Base-by-base conservation (phyloP, 2,329 filamentous ascomycete genomes). In the Venturiaceae sp. region DNA sequence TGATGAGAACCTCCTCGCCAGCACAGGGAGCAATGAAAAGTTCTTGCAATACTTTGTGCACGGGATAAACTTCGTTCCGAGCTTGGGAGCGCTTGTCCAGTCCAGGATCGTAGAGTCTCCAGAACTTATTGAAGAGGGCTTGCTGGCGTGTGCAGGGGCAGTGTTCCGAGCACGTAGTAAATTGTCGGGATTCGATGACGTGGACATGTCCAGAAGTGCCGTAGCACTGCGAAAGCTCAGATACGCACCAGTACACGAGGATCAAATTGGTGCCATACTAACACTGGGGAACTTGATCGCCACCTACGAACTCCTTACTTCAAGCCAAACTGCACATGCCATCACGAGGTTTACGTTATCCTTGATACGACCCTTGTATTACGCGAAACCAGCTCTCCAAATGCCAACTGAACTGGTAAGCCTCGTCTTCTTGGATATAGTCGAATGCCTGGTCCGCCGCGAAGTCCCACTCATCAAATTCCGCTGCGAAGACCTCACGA, bases 381-480 rank as follows among this genome's bases (percentile, higher is more conserved):
- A 36, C n/a, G 36, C 23, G 11, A 21, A 39, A 9, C 32, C 36
- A n/a, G 16, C 19, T 13, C 6, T 39, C 14, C 4, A 11, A 6
- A 36, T 54, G 32, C 52, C 32, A 4, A 36, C 52, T 21, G 52
- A 54, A 39, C 52, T 39, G 28, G 14, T 54, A 36, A 36, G 52
- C 0, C 66, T 68, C 8, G 62, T 71, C 39, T 60, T 71, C 28
- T 60, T 69, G 50, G 69, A 71, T 58, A 71, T 67, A 5, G 62
- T 68, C 16, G 66, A 67, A 33, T 70, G 66, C 47, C 46, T 71
- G 33, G 59, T 67, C 6, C 64, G 64, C 50, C 66, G 69, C 33
- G 65, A 71, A 46, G 52, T 69, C 5, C 69, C 69, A 14, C 64
- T 70, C 34, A 63, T 71, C 7, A 64, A 64, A 57, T 63, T 67